Evolutionary conservation across 225 moss, liverwort and hornwort genomes (phyloP), one percentile per base, ranked within the genome.

Genomic region (Sphagnum contortum): DNA sequence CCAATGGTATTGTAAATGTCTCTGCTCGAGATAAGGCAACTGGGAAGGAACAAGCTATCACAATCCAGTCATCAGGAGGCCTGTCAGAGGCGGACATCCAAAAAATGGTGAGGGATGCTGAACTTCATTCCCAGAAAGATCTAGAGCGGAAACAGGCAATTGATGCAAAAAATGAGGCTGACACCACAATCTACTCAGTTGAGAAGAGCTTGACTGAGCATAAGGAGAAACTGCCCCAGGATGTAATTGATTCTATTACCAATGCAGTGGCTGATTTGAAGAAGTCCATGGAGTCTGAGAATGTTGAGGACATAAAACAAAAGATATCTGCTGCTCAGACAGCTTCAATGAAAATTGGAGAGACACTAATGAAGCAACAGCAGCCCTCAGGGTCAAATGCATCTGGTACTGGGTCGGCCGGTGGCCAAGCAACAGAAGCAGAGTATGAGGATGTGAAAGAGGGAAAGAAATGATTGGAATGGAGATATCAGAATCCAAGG

Each of bases 61-160:
- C 94, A 13, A 95, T 95, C 47, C 94, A 92, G 79, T 95, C 94
- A 3, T 95, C 92, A 0, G 89, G 94, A 44, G 94, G 94, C 5
- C 77, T 95, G 44, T 89, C 94, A 0, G 91, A 95, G 67, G 69
- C 69, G 1, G 91, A 92, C 29, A 95, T 95, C 57, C 74, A 92
- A 65, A 91, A 89, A 72, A 92, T 95, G 94, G 94, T 95, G 9
- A 89, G 81, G 81, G 94, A 95, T 3, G 94, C 91, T 0, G 94
- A 95, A 65, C 63, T 82, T 3, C 83, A 89, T 57, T 80, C 91
- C 2, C 77, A 89, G 57, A 95, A 77, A 73, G 94, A 95, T 79
- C 91, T 86, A 68, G 94, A 95, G 74, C 81, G 69, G 81, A 95
- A 95, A 74, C 82, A 83, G 68, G 66, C 92, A 3, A 92, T 95